Evolutionary conservation across 1,284 basidiomycete genomes (phyloP).

Genomic region (Erythrobasidium hasegawianum): DNA sequence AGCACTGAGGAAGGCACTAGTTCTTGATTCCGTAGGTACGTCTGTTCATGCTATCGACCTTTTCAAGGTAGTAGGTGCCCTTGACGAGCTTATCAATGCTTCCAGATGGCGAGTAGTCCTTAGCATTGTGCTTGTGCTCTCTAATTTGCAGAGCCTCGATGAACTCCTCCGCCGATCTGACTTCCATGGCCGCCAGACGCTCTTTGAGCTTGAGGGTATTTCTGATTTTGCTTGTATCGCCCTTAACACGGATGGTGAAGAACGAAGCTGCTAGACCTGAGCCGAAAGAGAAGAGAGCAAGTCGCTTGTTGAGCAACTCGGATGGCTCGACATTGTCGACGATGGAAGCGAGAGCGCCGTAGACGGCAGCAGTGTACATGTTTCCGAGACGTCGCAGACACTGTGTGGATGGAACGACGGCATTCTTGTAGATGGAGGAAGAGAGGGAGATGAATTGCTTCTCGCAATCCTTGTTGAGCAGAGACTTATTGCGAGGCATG

Average conservation of each 20-base stretch:
- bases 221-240: constrained; percentile 74
- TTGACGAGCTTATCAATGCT: constrained; percentile 89
- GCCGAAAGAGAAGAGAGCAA: constrained; percentile 91
- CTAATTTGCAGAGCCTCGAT: constrained; percentile 75
- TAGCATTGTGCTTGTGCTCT: constrained; percentile 93
- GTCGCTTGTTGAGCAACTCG: constrained; percentile 69
- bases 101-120: constrained; percentile 78
- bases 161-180: constrained; percentile 83
- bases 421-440: constrained; percentile 65
- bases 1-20: neutral
- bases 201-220: constrained; percentile 86
- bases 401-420: constrained; percentile 71
- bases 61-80: constrained; percentile 87
- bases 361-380: constrained; percentile 98
- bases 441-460: constrained; percentile 80
- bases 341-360: constrained; percentile 83
- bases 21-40: constrained; percentile 65
- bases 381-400: constrained; percentile 87
- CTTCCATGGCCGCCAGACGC: constrained; percentile 79
- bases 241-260: constrained; percentile 79
- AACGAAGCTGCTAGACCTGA: constrained; percentile 87
- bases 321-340: constrained; percentile 65
- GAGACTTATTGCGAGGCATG: constrained; percentile 65
- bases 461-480: constrained; percentile 91
- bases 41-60: constrained; percentile 87